Base-by-base conservation (phyloP, 148 eudicot species). In the Amaranthus palmeri region DNA sequence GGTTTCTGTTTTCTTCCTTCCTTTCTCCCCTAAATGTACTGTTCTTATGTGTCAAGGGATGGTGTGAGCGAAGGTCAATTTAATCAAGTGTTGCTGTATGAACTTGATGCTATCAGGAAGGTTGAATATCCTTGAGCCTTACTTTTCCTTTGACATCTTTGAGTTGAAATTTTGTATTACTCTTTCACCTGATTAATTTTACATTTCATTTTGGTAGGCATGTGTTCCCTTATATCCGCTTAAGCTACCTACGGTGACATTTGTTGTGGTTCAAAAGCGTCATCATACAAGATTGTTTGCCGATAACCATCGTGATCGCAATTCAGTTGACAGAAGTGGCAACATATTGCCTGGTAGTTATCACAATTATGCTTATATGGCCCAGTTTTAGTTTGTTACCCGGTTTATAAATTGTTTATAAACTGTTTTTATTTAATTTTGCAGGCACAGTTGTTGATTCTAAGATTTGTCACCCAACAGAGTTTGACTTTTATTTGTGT, bases 371-470 rank as follows among this genome's bases (percentile, higher is more conserved):
- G 5, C 46, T 61, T 47, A 12, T 25, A 25, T 65, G 51, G 63
- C 52, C 3, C 56, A 45, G 41, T 56, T 10, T 64, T n/a, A 25
- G 36, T 25, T 61, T 15, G 4, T 44, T 1, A 8, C 42, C 25
- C 52, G 46, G 8, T 41, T 10, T 53, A 10, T 6, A 8, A 25
- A 0, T 3, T 42, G 9, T 25, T 25, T 25, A 25, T 25, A 25
- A 25, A 25, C 36, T 25, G 36, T 2, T 53, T 25, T 0, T 46
- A 6, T 48, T 68, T 44, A 4, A 10, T 71, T 50, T 71, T 61
- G 42, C 81, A 95, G 98, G 98, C 51, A 95, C 98, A 17, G 97
- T 95, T 57, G 91, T 95, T 4, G 98, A 95, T 77, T 88, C 97
- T 1, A 88, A 86, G 77, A 95, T 95, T 43, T 95, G 97, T 79